Base-by-base conservation (phyloP, 495 filamentous ascomycete genomes). In the Thozetella sp. region DNA sequence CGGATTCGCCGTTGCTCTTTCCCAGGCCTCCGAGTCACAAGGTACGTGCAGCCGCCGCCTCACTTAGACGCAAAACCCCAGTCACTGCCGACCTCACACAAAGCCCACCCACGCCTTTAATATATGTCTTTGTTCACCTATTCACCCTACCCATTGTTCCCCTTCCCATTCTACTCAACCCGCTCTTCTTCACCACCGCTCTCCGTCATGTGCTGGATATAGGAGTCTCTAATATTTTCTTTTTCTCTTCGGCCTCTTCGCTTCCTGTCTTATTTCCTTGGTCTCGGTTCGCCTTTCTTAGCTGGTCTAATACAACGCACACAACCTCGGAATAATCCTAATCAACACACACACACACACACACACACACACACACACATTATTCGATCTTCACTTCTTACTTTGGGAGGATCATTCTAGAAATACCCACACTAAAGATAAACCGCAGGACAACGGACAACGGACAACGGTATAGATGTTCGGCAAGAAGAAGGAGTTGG, bases 401-500 rank as follows among this genome's bases (percentile, higher is more conserved):
- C 6, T 22, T 19, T 26, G 27, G 37, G 22, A 59, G n/a, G n/a
- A 37, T 51, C 53, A 51, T 27, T 25, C 25, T 37, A 26, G 45
- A 45, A 27, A 30, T 37, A 54, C 19, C 30, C 30, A 37, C 30
- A 6, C 30, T 40, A 26, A 25, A 48, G 27, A 25, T 22, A 40
- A 55, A 12, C 27, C 0, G 54, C 58, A 51, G 27, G 50, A 27
- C 43, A 37, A 22, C 54, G 23, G 27, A 57, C 27, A 58, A 60
- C 24, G 22, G n/a, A 53, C 34, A 13, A 59, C 45, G 25, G 12
- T 27, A 48, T n/a, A 22, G 26, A 72, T 71, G 70, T 27, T 22
- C 55, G 63, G 64, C 59, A 48, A 60, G 45, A 67, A 73, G 22
- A 70, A 71, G 48, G 17, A 57, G 20, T 51, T 63, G 58, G 58